Conservation (phyloP, 2,329 filamentous ascomycete genomes). For the Diplodia intermedia region DNA sequence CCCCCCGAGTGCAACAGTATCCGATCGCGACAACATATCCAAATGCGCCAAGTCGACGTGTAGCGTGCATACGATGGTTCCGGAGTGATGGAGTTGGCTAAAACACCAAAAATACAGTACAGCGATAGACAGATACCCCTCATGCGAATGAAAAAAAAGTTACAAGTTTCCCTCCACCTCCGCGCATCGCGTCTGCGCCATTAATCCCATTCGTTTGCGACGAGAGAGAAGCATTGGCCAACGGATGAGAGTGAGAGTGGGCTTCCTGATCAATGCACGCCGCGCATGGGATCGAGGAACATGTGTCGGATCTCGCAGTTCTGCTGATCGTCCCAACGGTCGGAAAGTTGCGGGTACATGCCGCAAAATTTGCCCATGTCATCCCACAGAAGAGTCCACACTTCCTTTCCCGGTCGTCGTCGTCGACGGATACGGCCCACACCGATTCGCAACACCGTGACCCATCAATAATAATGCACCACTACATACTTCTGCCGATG, state of each 20-base stretch:
- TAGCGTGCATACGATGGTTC: not conserved
- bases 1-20: not conserved
- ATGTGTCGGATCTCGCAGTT: too few relatives aligned
- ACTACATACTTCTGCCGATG: too few relatives aligned
- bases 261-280: not conserved
- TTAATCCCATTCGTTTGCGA: not conserved
- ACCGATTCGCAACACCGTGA: too few relatives aligned
- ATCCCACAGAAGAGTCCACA: not conserved
- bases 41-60: constrained; percentile 7
- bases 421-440: too few relatives aligned
- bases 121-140: constrained; percentile 27
- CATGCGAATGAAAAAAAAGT: constrained; percentile 2
- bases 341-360: not conserved
- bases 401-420: not conserved
- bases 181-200: not conserved
- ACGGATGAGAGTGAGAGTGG: not conserved
- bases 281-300: too few relatives aligned
- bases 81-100: constrained; percentile 8
- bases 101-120: constrained; percentile 6
- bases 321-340: not conserved
- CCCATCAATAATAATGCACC: too few relatives aligned
- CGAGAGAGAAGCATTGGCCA: not conserved
- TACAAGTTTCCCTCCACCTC: not conserved
- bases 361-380: not conserved
- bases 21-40: not conserved